These are phyloP conservation scores for Symbiodinium natans DNA, from an alignment of 73 alveolate genomes.

Conservation along the genomic window DNA sequence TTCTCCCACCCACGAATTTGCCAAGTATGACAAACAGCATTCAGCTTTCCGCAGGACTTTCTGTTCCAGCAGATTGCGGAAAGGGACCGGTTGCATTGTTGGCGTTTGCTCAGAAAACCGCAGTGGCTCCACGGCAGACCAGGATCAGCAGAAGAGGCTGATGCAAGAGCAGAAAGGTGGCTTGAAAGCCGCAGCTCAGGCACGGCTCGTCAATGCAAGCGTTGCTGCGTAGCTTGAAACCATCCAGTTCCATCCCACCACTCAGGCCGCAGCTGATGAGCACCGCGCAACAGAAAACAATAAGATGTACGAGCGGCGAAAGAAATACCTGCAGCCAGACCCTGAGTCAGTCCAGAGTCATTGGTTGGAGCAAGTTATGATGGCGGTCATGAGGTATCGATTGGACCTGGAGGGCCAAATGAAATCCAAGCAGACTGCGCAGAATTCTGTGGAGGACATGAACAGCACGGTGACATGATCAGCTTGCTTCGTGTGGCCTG, in stretches of 20 bases:
- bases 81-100: conserved; percentile 5
- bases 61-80: conserved; percentile 72
- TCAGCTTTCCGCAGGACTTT: conserved; percentile 47
- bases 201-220: background rate
- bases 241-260: too few relatives aligned
- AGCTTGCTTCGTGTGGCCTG: background rate
- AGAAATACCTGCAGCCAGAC: background rate
- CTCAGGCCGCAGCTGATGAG: conserved; percentile 52
- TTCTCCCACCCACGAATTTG: too few relatives aligned
- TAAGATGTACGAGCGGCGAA: background rate
- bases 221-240: background rate
- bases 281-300: conserved; percentile 18
- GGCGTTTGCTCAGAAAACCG: background rate
- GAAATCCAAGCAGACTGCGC: background rate
- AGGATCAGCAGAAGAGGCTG: background rate
- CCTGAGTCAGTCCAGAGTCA: background rate
- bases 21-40: too few relatives aligned
- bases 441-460: background rate
- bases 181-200: background rate
- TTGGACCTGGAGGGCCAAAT: conserved; percentile 56
- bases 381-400: background rate
- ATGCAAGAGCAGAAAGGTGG: background rate
- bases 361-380: background rate
- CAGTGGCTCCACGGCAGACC: background rate
- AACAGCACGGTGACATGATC: too few relatives aligned